Base-by-base conservation (phyloP, 768 basidiomycete species). In the Tricholoma saponaceum region DNA sequence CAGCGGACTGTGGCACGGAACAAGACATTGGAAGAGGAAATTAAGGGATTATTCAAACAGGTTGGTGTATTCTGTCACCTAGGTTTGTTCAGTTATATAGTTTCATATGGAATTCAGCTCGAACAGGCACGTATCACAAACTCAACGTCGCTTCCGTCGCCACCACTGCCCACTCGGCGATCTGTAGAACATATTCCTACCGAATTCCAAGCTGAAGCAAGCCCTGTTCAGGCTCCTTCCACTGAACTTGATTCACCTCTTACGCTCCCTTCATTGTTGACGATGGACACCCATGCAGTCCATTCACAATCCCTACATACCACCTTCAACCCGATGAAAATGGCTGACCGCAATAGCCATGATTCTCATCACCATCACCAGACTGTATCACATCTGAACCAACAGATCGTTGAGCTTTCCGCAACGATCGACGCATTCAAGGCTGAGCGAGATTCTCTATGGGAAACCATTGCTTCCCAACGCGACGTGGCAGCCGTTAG, bases 21-120 rank as follows among this genome's bases (percentile, higher is more conserved):
- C 60, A 72, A 71, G 49, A 66, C 69, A 5, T 62, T 83, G 52
- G 79, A 81, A 57, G 58, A 67, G 14, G 80, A 83, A 62, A 73
- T 83, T 43, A 72, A 72, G 56, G 59, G 62, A 49, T 71, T 77
- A 50, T 64, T 68, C 12, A 68, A 69, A 56, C 71, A 65, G 63
- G 80, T 78, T 51, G 1, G 26, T 50, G 14, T 18, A 30, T 30
- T 30, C 9, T 3, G 16, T 28, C 16, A 3, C 3, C 26, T 14
- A 28, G 26, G 5, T 50, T 18, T 26, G 25, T 16, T 18, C 10
- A 13, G 4, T 13, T 50, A n/a, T n/a, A n/a, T 30, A 26, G 23
- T 30, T 50, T 4, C 28, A n/a, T 30, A 10, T 50, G 25, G 6
- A 16, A 30, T 50, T 9, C 28, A 50, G 47, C 47, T 50, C 28